These are phyloP conservation scores for Pulveroboletus sp. DNA, from an alignment of 768 basidiomycete species.

Conservation along the genomic window DNA sequence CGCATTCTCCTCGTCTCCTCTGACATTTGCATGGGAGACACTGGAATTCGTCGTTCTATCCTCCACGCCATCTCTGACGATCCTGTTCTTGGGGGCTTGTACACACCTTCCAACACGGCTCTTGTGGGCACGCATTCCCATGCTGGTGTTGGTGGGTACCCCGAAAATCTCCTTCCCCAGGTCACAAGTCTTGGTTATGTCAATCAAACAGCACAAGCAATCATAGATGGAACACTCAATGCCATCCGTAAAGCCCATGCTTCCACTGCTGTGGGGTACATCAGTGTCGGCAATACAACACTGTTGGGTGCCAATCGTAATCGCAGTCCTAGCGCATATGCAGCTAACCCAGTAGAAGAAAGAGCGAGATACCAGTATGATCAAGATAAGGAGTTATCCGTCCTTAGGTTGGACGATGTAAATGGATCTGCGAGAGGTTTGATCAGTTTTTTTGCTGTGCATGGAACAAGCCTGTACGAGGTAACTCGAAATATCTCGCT, in stretches of 20 bases:
- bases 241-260: constrained; percentile 67
- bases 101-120: constrained; percentile 67
- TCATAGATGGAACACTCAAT: constrained; percentile 61
- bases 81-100: constrained; percentile 54
- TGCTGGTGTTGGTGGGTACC: constrained; percentile 73
- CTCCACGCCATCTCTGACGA: constrained; percentile 48
- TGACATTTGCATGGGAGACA: constrained; percentile 84
- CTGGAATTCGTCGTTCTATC: constrained; percentile 66
- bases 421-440: constrained; percentile 59
- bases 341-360: constrained; percentile 69
- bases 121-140: constrained; percentile 74
- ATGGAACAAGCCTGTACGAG: constrained; percentile 76
- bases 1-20: constrained; percentile 73
- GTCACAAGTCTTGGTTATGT: constrained; percentile 72
- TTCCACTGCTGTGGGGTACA: constrained; percentile 52
- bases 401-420: constrained; percentile 60
- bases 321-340: constrained; percentile 70
- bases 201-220: constrained; percentile 64
- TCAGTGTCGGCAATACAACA: constrained; percentile 66
- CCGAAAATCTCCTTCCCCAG: constrained; percentile 75
- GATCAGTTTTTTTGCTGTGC: constrained; percentile 72
- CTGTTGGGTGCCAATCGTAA: constrained; percentile 67
- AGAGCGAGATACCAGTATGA: constrained; percentile 62
- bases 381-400: constrained; percentile 69
- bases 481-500: constrained; percentile 30